phyloP scores from a whole-genome alignment of 192 early-diverging fungal genomes.

The Gorgonomyces haynaldii region DNA sequence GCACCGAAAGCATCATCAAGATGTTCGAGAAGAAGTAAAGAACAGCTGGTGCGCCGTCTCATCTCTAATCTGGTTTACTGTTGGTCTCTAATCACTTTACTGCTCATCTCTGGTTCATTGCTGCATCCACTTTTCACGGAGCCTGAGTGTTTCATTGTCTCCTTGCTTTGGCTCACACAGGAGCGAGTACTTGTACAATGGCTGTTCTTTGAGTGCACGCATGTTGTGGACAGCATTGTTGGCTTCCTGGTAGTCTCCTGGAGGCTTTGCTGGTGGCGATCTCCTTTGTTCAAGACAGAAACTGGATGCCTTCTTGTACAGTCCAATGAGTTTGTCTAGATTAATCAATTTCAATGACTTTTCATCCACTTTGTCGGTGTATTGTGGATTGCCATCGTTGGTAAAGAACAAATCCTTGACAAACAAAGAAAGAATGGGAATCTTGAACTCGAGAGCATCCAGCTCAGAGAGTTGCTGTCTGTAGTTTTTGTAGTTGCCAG shows the following conservation, averaged over 20 bases:
- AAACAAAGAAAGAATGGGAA: constrained; percentile 11
- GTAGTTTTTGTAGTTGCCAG: constrained; percentile 12
- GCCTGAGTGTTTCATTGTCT: not conserved
- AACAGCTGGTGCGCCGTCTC: no score
- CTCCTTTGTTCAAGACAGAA: constrained; percentile 4
- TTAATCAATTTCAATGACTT: constrained; percentile 12
- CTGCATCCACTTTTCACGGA: constrained; percentile 18
- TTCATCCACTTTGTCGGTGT: constrained; percentile 14
- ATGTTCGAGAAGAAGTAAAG: constrained; percentile 60
- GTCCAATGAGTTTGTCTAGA: constrained; percentile 10
- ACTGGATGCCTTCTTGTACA: constrained; percentile 1
- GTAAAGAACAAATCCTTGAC: constrained; percentile 75
- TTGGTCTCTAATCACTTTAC: no score
- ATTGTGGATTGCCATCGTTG: constrained; percentile 70
- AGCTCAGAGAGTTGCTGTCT: constrained; percentile 5
- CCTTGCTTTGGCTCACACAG: constrained; percentile 19
- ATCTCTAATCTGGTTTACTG: no score
- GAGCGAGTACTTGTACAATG: constrained; percentile 19
- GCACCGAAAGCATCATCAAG: constrained; percentile 74
- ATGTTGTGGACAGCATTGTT: not conserved
- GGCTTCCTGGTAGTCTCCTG: not conserved
- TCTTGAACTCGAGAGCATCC: constrained; percentile 5
- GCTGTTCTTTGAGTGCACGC: constrained; percentile 11
- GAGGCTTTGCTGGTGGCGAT: not conserved
- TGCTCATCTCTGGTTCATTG: no score